Percentiles rank a stretch among this genome's conserved stretches.
Conservation (phyloP, 306 rosid species). For the Corylus heterophylla region DNA sequence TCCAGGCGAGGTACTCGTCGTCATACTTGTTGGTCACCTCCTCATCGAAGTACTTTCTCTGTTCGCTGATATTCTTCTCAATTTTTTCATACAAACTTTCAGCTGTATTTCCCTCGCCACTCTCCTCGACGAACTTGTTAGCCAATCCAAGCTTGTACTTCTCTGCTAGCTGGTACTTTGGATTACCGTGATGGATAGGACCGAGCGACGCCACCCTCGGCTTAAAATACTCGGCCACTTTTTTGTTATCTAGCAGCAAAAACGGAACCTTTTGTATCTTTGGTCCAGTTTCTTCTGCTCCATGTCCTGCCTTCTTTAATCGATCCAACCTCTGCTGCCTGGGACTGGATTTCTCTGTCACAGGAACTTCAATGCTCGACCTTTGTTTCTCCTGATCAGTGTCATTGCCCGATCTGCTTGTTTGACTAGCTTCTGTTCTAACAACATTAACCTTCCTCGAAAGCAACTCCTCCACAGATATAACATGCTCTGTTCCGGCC, state of each 20-base stretch:
- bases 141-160: conserved; percentile 15
- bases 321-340: not conserved
- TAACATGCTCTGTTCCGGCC: not conserved
- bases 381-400: too few species aligned
- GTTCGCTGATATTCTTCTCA: too few species aligned
- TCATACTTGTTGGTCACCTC: too few species aligned
- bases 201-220: conserved; percentile 26
- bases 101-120: too few species aligned
- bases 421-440: too few species aligned
- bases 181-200: conserved; percentile 18
- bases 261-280: conserved; percentile 21
- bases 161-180: not conserved
- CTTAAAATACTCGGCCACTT: not conserved
- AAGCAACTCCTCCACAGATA: not conserved
- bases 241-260: not conserved
- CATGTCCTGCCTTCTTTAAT: not conserved
- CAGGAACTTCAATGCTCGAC: too few species aligned
- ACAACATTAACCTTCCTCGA: not conserved
- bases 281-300: not conserved
- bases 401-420: too few species aligned
- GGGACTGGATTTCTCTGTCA: too few species aligned
- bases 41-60: too few species aligned
- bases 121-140: too few species aligned
- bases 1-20: too few species aligned
- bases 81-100: too few species aligned